A percentile compares a stretch with the other conserved stretches of the same genome.
Conservation (phyloP, 768 basidiomycete species). For the Lyophyllum shimeji region DNA sequence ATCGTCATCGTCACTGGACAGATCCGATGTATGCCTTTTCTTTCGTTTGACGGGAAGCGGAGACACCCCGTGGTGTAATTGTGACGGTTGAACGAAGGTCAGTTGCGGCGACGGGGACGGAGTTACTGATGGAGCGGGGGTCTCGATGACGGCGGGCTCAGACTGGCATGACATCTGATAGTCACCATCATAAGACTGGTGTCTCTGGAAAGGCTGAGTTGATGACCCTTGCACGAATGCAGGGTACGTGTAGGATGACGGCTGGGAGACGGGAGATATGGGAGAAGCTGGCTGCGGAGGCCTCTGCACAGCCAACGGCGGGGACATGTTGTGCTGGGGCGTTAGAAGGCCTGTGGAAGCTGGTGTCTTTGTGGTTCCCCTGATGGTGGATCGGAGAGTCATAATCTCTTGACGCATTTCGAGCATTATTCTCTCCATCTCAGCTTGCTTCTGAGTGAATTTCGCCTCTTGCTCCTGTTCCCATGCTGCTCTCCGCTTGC, state of each 20-base stretch:
- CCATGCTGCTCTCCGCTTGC: constrained; percentile 60
- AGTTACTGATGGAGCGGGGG: constrained; percentile 25
- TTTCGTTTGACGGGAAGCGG: constrained; percentile 15
- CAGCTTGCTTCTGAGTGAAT: constrained; percentile 50
- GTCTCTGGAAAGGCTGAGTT: constrained; percentile 21
- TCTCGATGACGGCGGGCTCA: constrained; percentile 13
- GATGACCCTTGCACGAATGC: constrained; percentile 40
- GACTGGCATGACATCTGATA: constrained; percentile 15
- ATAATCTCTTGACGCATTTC: constrained; percentile 56
- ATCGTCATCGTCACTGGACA: constrained; percentile 34
- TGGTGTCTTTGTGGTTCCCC: constrained; percentile 18
- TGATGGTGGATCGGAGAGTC: constrained; percentile 41
- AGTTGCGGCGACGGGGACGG: constrained; percentile 33
- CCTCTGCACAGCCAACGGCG: constrained; percentile 28
- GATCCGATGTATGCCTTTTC: constrained; percentile 29
- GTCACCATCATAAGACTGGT: constrained; percentile 14
- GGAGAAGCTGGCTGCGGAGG: constrained; percentile 31
- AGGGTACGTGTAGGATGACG: constrained; percentile 27
- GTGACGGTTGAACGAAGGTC: constrained; percentile 13
- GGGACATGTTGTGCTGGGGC: constrained; percentile 30
- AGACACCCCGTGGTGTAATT: constrained; percentile 13
- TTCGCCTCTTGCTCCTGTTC: constrained; percentile 70
- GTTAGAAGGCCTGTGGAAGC: constrained; percentile 22
- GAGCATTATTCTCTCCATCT: constrained; percentile 55
- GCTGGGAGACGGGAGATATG: constrained; percentile 36